Percentiles rank a stretch among this genome's conserved stretches.
phyloP scores from a whole-genome alignment of 2,329 filamentous ascomycete genomes.

The Aspergillus terreus region DNA sequence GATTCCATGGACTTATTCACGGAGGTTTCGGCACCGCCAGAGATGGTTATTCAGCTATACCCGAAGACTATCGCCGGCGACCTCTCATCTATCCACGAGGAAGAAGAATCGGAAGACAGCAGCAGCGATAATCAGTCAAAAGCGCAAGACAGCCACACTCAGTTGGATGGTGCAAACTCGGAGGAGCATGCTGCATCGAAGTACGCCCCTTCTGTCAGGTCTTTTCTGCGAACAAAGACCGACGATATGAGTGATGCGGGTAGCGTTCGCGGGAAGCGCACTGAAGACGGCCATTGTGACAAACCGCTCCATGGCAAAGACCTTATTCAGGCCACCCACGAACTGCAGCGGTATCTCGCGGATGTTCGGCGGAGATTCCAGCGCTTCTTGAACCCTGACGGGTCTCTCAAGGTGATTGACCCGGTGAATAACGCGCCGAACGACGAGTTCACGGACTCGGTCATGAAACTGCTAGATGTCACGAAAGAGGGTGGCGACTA shows the following conservation, averaged over 20 bases:
- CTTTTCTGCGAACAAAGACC: slow-evolving; percentile 32
- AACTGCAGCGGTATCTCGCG: slow-evolving; percentile 82
- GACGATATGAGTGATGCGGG: slow-evolving; percentile 39
- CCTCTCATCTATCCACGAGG: slow-evolving; percentile 59
- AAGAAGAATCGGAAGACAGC: slow-evolving; percentile 33
- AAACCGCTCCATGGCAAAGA: slow-evolving; percentile 67
- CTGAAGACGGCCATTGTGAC: slow-evolving; percentile 24
- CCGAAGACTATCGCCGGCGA: slow-evolving; percentile 80
- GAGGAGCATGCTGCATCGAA: slow-evolving; percentile 25
- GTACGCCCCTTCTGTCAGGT: slow-evolving; percentile 36
- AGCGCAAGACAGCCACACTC: slow-evolving; percentile 24
- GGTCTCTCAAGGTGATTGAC: slow-evolving; percentile 40
- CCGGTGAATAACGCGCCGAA: slow-evolving; percentile 27
- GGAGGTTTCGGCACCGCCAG: slow-evolving; percentile 83
- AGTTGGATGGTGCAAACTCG: slow-evolving; percentile 20
- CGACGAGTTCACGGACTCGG: slow-evolving; percentile 42
- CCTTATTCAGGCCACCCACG: slow-evolving; percentile 73
- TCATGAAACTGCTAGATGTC: slow-evolving; percentile 44
- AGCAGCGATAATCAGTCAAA: slow-evolving; percentile 21
- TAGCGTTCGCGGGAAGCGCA: slow-evolving; percentile 32
- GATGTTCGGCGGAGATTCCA: slow-evolving; percentile 70
- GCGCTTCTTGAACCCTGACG: slow-evolving; percentile 57
- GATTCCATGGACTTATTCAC: slow-evolving; percentile 88
- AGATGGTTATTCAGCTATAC: slow-evolving; percentile 80
- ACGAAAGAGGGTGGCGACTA: slow-evolving; percentile 49